Conservation (phyloP, 805 yeast genomes). For the Kuraishia borneana region DNA sequence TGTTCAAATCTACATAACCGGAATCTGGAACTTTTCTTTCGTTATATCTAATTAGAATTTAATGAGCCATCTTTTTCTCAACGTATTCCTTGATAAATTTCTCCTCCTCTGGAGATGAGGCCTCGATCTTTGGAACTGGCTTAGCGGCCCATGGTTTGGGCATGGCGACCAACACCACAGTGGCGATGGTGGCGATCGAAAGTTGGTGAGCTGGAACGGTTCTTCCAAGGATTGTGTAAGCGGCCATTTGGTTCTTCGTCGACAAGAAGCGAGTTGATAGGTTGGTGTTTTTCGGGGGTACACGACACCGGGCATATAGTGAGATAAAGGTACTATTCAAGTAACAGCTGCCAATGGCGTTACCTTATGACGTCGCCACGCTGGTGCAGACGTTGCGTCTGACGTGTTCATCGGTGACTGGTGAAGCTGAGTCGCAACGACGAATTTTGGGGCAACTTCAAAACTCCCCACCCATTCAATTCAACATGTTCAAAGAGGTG, state of each 20-base stretch:
- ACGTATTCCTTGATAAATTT: slow-evolving; percentile 70
- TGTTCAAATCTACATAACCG: slow-evolving; percentile 50
- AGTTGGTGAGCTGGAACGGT: slow-evolving; percentile 74
- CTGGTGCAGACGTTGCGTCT: slow-evolving; percentile 13
- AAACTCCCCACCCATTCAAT: slow-evolving; percentile 16
- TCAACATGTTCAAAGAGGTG: slow-evolving; percentile 9
- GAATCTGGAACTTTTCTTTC: not conserved
- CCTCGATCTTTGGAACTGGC: slow-evolving; percentile 60
- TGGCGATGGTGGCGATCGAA: slow-evolving; percentile 71
- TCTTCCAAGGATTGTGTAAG: slow-evolving; percentile 78
- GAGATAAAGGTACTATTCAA: not conserved
- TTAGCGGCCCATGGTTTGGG: slow-evolving; percentile 68
- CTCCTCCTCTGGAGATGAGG: slow-evolving; percentile 81
- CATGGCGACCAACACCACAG: slow-evolving; percentile 47
- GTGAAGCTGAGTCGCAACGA: too few species aligned
- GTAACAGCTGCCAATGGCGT: slow-evolving; percentile 19
- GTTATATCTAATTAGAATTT: slow-evolving; percentile 1
- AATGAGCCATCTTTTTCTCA: slow-evolving; percentile 9
- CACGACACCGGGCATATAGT: not conserved
- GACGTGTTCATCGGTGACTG: slow-evolving; percentile 4
- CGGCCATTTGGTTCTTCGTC: slow-evolving; percentile 40
- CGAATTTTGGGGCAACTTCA: slow-evolving; percentile 1
- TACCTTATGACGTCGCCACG: slow-evolving; percentile 21
- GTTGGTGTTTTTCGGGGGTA: not conserved
- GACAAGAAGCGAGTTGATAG: not conserved